phyloP scores from a whole-genome alignment of 345 rosid genomes.

The Salix koriyanagi region DNA sequence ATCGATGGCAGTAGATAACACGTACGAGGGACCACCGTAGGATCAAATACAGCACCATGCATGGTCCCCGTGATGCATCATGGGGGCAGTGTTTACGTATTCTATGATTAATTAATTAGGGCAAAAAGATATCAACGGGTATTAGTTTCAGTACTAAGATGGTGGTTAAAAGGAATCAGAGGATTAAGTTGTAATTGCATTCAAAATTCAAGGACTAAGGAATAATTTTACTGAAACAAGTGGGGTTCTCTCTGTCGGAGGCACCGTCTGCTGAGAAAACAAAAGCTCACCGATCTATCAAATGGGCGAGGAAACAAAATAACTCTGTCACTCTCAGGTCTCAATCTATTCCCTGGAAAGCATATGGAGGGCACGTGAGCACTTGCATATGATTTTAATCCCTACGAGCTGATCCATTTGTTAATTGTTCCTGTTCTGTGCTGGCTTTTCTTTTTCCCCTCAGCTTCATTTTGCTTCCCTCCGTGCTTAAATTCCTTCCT shows the following conservation, averaged over 20 bases:
- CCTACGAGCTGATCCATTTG: conserved; percentile 6
- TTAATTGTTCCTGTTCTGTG: neutral
- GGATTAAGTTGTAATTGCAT: too few species aligned
- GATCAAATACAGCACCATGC: neutral
- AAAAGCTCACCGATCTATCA: too few species aligned
- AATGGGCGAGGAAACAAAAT: neutral
- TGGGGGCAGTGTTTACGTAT: too few species aligned
- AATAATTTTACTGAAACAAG: too few species aligned
- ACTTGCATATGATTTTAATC: conserved; percentile 21
- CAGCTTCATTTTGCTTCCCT: neutral
- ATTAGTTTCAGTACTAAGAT: too few species aligned
- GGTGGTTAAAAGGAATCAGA: too few species aligned
- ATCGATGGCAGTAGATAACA: neutral
- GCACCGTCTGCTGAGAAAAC: too few species aligned
- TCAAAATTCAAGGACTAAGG: too few species aligned
- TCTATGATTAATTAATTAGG: too few species aligned
- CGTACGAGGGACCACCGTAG: neutral
- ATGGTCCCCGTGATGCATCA: conserved; percentile 5
- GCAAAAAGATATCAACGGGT: too few species aligned
- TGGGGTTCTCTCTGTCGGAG: too few species aligned
- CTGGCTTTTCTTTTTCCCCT: neutral
- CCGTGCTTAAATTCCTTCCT: neutral
- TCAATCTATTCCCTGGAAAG: conserved; percentile 26
- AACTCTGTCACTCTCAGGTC: conserved; percentile 16
- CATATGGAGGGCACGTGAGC: conserved; percentile 22